Evolutionary conservation across 371 early-diverging fungal species (phyloP).

Genomic region (Mortierella sp.): DNA sequence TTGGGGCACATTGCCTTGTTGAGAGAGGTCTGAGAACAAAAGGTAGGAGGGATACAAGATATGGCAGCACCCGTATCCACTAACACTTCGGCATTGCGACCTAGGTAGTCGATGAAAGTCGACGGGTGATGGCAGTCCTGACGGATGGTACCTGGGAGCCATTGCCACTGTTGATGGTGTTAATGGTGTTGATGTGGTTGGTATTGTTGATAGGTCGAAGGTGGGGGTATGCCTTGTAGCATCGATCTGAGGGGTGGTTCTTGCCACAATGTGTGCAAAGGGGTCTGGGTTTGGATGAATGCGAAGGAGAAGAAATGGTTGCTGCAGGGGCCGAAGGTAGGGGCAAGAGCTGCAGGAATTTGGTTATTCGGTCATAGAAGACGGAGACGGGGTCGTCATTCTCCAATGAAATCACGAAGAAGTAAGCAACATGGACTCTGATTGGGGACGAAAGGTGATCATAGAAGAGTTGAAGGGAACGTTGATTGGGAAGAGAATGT

Average conservation of each 20-base stretch:
- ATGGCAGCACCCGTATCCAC: slow-evolving; percentile 8
- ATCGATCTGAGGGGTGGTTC: slow-evolving; percentile 10
- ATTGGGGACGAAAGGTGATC: slow-evolving; percentile 1
- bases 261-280: neutral
- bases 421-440: neutral
- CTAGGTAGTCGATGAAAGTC: neutral
- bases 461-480: slow-evolving; percentile 1
- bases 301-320: neutral
- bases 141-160: neutral
- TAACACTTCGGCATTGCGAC: neutral
- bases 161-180: neutral
- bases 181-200: neutral
- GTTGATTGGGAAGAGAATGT: neutral
- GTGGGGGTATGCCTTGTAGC: slow-evolving; percentile 8
- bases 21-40: neutral
- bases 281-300: neutral
- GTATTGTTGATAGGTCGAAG: slow-evolving; percentile 1
- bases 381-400: neutral
- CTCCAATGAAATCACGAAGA: neutral
- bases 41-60: slow-evolving; percentile 10
- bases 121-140: neutral
- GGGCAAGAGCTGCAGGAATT: neutral
- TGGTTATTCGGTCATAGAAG: neutral
- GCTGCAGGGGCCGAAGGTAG: neutral
- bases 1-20: neutral